A percentile compares a stretch with the other conserved stretches of the same genome.
Evolutionary conservation across 176 grass and related monocot species (phyloP).

Genomic region (Guadua angustifolia): DNA sequence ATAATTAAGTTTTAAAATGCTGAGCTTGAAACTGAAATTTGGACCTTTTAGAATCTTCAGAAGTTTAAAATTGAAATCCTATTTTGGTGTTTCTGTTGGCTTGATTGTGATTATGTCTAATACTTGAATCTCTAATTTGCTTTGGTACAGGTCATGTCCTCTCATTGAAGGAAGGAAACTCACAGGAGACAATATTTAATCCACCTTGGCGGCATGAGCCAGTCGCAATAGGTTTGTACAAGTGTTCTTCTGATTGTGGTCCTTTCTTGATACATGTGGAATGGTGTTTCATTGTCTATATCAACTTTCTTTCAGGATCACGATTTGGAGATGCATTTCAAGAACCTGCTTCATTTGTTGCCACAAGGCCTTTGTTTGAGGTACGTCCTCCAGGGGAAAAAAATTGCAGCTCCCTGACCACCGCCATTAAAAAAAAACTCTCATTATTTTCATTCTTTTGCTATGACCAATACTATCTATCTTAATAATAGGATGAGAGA

Average conservation of each 20-base stretch:
- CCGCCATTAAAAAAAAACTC: not conserved
- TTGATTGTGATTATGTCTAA: slow-evolving; percentile 23
- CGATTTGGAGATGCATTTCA: slow-evolving; percentile 96
- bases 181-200: slow-evolving; percentile 91
- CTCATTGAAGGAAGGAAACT: slow-evolving; percentile 93
- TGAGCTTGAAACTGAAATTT: slow-evolving; percentile 6
- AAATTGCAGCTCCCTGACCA: not conserved
- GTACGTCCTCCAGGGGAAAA: slow-evolving; percentile 31
- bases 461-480: slow-evolving; percentile 30
- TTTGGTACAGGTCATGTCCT: slow-evolving; percentile 71
- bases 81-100: slow-evolving; percentile 13
- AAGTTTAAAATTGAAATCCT: not conserved
- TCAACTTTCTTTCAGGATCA: slow-evolving; percentile 62
- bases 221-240: slow-evolving; percentile 70
- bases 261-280: not conserved
- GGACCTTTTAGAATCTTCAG: not conserved
- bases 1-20: not conserved
- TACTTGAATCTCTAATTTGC: slow-evolving; percentile 1
- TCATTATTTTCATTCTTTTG: not conserved
- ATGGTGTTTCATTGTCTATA: slow-evolving; percentile 8
- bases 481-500: slow-evolving; percentile 75
- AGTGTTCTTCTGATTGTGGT: not conserved
- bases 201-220: slow-evolving; percentile 91
- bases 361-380: slow-evolving; percentile 81
- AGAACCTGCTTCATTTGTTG: slow-evolving; percentile 89